These are phyloP conservation scores for Termitomyces sp. DNA, from an alignment of 768 basidiomycete genomes.

Conservation along the genomic window DNA sequence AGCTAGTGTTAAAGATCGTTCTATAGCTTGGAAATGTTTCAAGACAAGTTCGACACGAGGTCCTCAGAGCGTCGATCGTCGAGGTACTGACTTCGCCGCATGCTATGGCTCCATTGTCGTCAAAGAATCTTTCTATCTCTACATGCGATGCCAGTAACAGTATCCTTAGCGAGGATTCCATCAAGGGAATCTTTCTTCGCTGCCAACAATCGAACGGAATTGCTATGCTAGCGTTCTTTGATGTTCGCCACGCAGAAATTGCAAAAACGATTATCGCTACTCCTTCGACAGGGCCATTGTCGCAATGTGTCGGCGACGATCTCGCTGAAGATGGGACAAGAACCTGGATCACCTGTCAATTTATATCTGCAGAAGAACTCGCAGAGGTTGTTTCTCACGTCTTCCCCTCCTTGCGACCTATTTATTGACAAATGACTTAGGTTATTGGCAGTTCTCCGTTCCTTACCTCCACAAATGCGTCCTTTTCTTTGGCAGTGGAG, in stretches of 20 bases:
- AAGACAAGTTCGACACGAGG: constrained; percentile 21
- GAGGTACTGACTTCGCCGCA: constrained; percentile 16
- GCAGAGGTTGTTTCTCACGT: constrained; percentile 31
- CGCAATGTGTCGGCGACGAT: constrained; percentile 27
- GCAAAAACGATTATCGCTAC: constrained; percentile 40
- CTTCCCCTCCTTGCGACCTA: constrained; percentile 1
- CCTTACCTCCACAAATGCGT: constrained; percentile 48
- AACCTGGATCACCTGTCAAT: constrained; percentile 36
- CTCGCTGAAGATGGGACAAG: constrained; percentile 18
- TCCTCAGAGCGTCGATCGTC: constrained; percentile 25
- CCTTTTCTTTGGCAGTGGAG: constrained; percentile 47
- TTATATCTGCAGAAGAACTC: constrained; percentile 44
- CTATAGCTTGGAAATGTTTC: constrained; percentile 34
- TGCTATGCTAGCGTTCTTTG: constrained; percentile 58
- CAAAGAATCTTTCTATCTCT: not conserved
- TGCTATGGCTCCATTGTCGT: not conserved
- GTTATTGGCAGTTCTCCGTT: constrained; percentile 51
- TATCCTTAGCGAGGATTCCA: constrained; percentile 20
- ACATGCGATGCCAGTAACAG: not conserved
- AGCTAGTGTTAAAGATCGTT: not conserved
- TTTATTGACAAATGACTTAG: constrained; percentile 28
- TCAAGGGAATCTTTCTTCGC: constrained; percentile 57
- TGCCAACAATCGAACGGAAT: constrained; percentile 48
- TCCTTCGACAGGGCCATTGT: constrained; percentile 23
- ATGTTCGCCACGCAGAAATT: constrained; percentile 49